Conservation (phyloP, 306 rosid species). For the Cucumis cinereus region DNA sequence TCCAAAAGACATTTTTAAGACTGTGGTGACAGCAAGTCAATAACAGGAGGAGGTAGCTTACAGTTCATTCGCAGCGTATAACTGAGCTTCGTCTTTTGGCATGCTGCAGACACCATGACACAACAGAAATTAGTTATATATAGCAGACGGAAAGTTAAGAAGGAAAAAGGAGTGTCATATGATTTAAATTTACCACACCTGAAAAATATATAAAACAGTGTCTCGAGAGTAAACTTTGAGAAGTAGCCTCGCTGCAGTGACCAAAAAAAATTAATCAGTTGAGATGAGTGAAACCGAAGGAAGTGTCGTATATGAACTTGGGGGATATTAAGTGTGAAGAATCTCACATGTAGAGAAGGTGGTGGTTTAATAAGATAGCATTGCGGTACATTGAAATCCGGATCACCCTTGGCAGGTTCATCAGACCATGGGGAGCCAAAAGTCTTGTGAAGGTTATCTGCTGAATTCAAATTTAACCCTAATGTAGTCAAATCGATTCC, state of each 20-base stretch:
- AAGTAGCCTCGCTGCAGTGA: conserved; percentile 65
- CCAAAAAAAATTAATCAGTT: background rate
- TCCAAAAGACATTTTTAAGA: background rate
- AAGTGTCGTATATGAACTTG: background rate
- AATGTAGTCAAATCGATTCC: conserved; percentile 92
- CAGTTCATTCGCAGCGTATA: conserved; percentile 84
- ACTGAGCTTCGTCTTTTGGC: conserved; percentile 93
- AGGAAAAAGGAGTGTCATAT: background rate
- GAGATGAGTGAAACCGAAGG: background rate
- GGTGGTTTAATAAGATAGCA: conserved; percentile 77
- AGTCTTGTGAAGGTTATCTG: conserved; percentile 90
- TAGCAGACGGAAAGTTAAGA: background rate
- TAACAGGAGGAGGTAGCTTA: conserved; percentile 21
- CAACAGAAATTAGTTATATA: background rate
- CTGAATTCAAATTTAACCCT: conserved; percentile 84
- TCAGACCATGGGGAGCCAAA: conserved; percentile 99
- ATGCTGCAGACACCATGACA: conserved; percentile 39
- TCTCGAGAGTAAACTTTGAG: conserved; percentile 60
- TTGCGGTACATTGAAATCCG: conserved; percentile 75
- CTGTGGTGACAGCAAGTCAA: background rate
- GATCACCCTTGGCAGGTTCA: conserved; percentile 91
- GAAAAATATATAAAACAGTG: conserved; percentile 86
- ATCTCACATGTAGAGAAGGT: conserved; percentile 67
- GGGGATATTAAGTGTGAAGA: background rate
- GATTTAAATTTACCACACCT: conserved; percentile 37